phyloP scores from a whole-genome alignment of 2,329 filamentous ascomycete genomes.

The Aureobasidium namibiae region DNA sequence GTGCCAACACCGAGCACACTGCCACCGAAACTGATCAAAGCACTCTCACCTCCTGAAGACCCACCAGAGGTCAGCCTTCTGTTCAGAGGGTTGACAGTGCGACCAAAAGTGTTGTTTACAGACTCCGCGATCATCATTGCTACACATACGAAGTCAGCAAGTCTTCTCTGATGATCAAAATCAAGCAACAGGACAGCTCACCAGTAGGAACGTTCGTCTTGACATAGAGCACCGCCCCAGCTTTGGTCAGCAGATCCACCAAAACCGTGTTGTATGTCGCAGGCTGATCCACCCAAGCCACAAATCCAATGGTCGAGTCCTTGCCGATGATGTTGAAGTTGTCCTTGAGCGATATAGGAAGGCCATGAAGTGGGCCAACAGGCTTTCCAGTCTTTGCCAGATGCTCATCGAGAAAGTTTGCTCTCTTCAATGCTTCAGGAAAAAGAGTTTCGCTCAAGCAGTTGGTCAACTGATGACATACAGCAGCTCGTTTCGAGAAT shows the following conservation, averaged over 20 bases:
- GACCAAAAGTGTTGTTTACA: conserved; percentile 57
- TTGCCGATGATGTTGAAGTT: conserved; percentile 56
- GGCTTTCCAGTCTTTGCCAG: conserved; percentile 37
- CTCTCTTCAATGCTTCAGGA: conserved; percentile 42
- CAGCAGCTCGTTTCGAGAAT: conserved; percentile 47
- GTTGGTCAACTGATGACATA: conserved; percentile 51
- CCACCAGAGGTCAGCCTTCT: conserved; percentile 54
- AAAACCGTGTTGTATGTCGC: conserved; percentile 48
- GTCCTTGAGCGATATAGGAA: conserved; percentile 62
- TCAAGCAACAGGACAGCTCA: neutral
- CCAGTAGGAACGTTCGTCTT: conserved; percentile 61
- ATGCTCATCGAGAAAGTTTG: conserved; percentile 46
- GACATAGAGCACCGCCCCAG: conserved; percentile 59
- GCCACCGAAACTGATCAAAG: conserved; percentile 52
- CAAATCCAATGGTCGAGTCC: conserved; percentile 57
- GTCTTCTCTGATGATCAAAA: neutral
- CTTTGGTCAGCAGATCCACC: conserved; percentile 48
- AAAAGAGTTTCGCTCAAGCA: conserved; percentile 53
- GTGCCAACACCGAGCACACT: conserved; percentile 55
- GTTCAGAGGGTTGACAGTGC: conserved; percentile 52
- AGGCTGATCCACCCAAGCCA: conserved; percentile 52
- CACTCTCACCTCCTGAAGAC: conserved; percentile 59
- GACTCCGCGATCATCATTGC: conserved; percentile 60
- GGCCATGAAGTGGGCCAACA: conserved; percentile 58
- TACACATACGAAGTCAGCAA: neutral